Evolutionary conservation across 352 stramenopile species (phyloP).

Genomic region (Globisporangium spinosum): DNA sequence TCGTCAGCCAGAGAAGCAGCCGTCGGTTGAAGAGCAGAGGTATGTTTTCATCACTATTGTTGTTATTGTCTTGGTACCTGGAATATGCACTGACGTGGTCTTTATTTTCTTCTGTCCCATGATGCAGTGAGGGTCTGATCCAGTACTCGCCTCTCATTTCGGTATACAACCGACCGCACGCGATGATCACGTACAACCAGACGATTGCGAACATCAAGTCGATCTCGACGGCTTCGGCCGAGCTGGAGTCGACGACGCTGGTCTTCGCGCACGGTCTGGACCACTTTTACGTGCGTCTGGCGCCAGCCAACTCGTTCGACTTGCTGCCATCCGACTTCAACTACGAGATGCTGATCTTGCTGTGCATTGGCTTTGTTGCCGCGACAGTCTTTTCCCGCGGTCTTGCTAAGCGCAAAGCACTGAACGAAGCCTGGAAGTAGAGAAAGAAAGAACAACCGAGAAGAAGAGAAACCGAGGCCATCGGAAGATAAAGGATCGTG

Average conservation of each 20-base stretch:
- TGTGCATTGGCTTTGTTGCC: slow-evolving; percentile 86
- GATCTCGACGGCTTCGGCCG: slow-evolving; percentile 67
- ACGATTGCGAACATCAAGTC: slow-evolving; percentile 76
- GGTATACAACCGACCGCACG: slow-evolving; percentile 78
- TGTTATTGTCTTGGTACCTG: neutral
- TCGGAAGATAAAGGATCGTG: slow-evolving; percentile 3
- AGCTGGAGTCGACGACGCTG: slow-evolving; percentile 95
- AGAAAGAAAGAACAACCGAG: neutral
- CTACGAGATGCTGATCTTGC: slow-evolving; percentile 89
- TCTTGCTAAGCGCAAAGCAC: slow-evolving; percentile 66
- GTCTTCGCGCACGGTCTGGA: slow-evolving; percentile 92
- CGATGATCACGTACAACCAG: slow-evolving; percentile 91
- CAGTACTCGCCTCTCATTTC: slow-evolving; percentile 91
- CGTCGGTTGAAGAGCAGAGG: slow-evolving; percentile 78
- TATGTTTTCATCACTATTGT: slow-evolving; percentile 18
- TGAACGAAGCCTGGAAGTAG: slow-evolving; percentile 85
- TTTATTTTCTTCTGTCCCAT: neutral
- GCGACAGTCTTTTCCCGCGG: slow-evolving; percentile 64
- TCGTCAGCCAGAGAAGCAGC: slow-evolving; percentile 89
- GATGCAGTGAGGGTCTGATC: slow-evolving; percentile 63
- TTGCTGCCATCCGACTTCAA: slow-evolving; percentile 95
- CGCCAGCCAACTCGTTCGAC: slow-evolving; percentile 94
- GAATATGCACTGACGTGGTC: neutral
- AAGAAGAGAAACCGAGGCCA: neutral
- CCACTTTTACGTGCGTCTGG: slow-evolving; percentile 92